Conservation (phyloP, 129 eudicot species). For the Kitagawia praeruptora region DNA sequence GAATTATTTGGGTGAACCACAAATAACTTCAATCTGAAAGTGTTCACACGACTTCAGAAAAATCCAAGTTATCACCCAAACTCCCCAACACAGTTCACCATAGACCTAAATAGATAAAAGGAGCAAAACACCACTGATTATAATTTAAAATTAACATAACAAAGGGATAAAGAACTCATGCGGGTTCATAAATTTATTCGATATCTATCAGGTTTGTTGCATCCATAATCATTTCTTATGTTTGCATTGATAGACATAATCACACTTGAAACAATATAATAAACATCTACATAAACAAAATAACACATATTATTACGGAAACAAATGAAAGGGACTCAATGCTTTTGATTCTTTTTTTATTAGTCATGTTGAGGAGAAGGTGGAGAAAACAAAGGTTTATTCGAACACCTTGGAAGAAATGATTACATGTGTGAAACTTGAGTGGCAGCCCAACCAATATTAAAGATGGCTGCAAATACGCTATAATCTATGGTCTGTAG, state of each 20-base stretch:
- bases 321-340: background rate
- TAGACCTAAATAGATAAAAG: slow-evolving; percentile 52
- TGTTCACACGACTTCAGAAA: no score
- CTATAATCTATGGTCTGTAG: slow-evolving; percentile 78
- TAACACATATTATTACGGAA: background rate
- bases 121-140: background rate
- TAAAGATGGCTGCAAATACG: slow-evolving; percentile 76
- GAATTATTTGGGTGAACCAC: no score
- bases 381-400: no score
- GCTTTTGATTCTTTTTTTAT: background rate
- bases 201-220: background rate
- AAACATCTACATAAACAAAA: background rate
- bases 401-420: background rate
- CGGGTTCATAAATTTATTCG: background rate
- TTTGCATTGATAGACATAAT: background rate
- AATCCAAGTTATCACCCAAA: no score
- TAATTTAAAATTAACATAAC: background rate
- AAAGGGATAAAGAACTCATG: background rate
- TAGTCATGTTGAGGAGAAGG: background rate
- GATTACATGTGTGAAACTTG: slow-evolving; percentile 93
- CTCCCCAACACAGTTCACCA: slow-evolving; percentile 99
- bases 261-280: background rate
- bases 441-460: slow-evolving; percentile 92
- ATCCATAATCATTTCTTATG: background rate
- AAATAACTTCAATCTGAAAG: no score